Evolutionary conservation across 129 eudicot genomes (phyloP), one percentile per base, ranked within the genome.

Genomic region (Solidago caesia): DNA sequence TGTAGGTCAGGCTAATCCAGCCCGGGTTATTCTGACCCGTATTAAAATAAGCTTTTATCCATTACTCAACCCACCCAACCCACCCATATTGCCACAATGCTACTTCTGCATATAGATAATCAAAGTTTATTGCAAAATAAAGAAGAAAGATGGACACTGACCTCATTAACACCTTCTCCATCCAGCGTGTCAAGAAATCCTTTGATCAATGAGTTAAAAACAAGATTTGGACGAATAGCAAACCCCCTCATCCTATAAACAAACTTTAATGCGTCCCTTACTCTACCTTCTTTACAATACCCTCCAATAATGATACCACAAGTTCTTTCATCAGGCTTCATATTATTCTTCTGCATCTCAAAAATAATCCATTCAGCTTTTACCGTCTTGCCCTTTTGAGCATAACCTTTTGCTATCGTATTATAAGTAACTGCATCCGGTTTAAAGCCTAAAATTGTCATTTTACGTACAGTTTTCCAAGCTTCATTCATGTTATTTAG

Each of bases 401-500:
- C 76, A 84, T 84, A 87, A 57, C 80, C 84, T 5, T 76, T 65
- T 44, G 74, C 81, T 12, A 87, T 53, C 10, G 87, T 87, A 65
- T 87, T 87, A 82, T 87, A 87, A 62, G 92, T 84, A 56, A 81
- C 72, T 26, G 66, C 77, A 76, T 87, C 89, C 16, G 89, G 89
- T 70, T 70, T 44, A n/a, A 87, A 67, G 5, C 92, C 89, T 5
- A 81, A 81, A 79, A 71, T 78, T 8, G 70, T 66, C 92, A 87
- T 84, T 64, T 71, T 39, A 12, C 41, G 51, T 29, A 87, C 79
- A 64, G 78, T 63, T 33, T 70, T 69, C 89, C 89, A 84, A 44
- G 92, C 92, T 55, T 82, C 85, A 2, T 27, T 62, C 8, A 82
- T 62, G 48, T 84, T 82, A 55, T 73, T 81, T 63, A 64, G 76